A percentile compares a stretch with the other conserved stretches of the same genome.
Conservation (phyloP, 2,329 filamentous ascomycete species). For the Rhexocercosporidium sp. region DNA sequence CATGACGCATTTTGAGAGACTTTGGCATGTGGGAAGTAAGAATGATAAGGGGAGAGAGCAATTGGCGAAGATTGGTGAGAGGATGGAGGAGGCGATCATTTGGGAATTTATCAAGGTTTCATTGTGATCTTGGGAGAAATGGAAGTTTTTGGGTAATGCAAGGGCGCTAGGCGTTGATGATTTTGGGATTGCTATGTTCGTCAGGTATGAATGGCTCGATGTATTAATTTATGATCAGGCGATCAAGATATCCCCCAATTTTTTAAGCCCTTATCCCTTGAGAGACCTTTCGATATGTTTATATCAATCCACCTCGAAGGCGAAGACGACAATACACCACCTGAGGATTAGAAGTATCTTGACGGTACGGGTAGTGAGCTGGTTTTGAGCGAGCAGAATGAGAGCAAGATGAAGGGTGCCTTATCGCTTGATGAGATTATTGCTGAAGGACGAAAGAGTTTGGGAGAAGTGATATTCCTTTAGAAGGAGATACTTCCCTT, state of each 20-base stretch:
- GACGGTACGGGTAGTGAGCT: slow-evolving; percentile 17
- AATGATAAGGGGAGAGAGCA: slow-evolving; percentile 22
- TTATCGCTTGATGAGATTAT: slow-evolving; percentile 13
- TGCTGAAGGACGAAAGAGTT: slow-evolving; percentile 12
- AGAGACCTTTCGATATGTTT: background rate
- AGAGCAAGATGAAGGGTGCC: slow-evolving; percentile 20
- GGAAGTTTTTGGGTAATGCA: background rate
- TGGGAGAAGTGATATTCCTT: background rate
- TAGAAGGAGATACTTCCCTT: too few relatives aligned
- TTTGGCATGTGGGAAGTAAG: slow-evolving; percentile 30
- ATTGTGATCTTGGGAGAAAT: background rate
- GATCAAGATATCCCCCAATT: background rate
- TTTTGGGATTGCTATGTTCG: background rate
- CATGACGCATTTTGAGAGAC: slow-evolving; percentile 32
- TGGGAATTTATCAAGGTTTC: slow-evolving; percentile 34
- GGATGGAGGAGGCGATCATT: slow-evolving; percentile 19
- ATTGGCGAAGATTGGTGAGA: slow-evolving; percentile 29
- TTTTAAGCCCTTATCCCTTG: background rate
- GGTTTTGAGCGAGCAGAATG: slow-evolving; percentile 15
- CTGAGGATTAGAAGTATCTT: slow-evolving; percentile 18
- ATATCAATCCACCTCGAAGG: slow-evolving; percentile 6
- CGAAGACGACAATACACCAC: slow-evolving; percentile 13
- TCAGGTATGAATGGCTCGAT: background rate
- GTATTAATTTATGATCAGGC: background rate
- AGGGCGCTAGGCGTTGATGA: background rate